A percentile compares a stretch with the other conserved stretches of the same genome.
phyloP scores from a whole-genome alignment of 805 yeast genomes.

The Yamadazyma endophytica region DNA sequence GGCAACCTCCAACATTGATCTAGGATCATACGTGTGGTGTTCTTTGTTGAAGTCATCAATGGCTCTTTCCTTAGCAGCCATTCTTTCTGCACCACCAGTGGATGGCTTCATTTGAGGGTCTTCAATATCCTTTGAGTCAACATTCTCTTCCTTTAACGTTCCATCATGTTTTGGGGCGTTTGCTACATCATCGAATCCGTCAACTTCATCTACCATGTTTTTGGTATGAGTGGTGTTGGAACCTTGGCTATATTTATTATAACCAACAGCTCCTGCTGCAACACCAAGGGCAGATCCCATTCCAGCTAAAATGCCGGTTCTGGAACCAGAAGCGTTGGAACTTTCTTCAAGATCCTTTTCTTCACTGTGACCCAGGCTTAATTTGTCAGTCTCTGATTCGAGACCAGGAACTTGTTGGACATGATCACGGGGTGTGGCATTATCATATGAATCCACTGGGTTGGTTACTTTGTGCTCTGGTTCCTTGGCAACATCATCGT shows the following conservation, averaged over 20 bases:
- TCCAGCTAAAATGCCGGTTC: conserved; percentile 8
- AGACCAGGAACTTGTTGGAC: conserved; percentile 16
- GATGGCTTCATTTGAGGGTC: conserved; percentile 3
- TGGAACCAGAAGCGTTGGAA: neutral
- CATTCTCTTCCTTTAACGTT: neutral
- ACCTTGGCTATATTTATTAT: conserved; percentile 1
- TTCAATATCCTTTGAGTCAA: conserved; percentile 1
- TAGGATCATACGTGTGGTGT: conserved; percentile 21
- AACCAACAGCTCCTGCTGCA: conserved; percentile 8
- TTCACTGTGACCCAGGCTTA: conserved; percentile 2
- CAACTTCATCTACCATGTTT: conserved; percentile 8
- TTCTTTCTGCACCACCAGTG: conserved; percentile 6
- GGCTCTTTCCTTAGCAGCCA: conserved; percentile 17
- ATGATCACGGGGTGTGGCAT: conserved; percentile 2
- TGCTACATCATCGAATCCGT: conserved; percentile 4
- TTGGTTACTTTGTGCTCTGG: conserved; percentile 9
- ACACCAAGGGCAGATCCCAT: conserved; percentile 8
- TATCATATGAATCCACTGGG: conserved; percentile 3
- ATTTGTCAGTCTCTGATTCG: conserved; percentile 6
- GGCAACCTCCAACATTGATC: neutral
- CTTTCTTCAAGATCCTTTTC: neutral
- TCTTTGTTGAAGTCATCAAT: conserved; percentile 24
- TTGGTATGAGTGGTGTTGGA: conserved; percentile 1
- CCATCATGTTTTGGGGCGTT: conserved; percentile 3
- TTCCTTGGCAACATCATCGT: conserved; percentile 8